Evolutionary conservation across 257 asterid species (phyloP).

Genomic region (Paulownia fortunei): DNA sequence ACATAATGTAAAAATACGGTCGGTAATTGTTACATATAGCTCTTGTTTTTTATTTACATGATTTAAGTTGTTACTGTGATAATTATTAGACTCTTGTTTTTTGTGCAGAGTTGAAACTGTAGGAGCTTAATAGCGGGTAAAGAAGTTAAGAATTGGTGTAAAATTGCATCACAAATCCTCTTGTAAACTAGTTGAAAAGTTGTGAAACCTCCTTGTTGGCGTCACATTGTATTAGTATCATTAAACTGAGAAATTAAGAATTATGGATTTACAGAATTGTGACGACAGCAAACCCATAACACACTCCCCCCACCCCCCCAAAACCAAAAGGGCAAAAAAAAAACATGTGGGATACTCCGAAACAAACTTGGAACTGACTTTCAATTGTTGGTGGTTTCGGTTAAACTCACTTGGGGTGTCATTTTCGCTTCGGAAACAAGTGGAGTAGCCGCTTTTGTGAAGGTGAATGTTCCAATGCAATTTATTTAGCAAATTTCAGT

Average conservation of each 20-base stretch:
- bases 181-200: background rate
- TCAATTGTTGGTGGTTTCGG: background rate
- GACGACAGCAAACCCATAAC: too few species aligned
- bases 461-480: slow-evolving; percentile 37
- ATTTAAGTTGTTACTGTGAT: background rate
- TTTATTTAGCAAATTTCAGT: background rate
- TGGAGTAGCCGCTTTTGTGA: background rate
- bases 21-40: background rate
- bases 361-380: slow-evolving; percentile 18
- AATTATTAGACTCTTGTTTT: background rate
- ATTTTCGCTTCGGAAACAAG: slow-evolving; percentile 25
- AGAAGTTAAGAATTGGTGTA: background rate
- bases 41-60: slow-evolving; percentile 4
- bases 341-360: slow-evolving; percentile 33
- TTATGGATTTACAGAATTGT: background rate
- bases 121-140: background rate
- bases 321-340: too few species aligned
- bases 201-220: background rate
- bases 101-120: background rate
- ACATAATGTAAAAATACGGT: background rate
- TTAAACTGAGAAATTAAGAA: background rate
- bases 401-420: slow-evolving; percentile 22
- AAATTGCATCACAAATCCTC: background rate
- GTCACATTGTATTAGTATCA: background rate
- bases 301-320: too few species aligned